Conservation (phyloP, 2,329 filamentous ascomycete genomes). For the Microsporum ferrugineum region DNA sequence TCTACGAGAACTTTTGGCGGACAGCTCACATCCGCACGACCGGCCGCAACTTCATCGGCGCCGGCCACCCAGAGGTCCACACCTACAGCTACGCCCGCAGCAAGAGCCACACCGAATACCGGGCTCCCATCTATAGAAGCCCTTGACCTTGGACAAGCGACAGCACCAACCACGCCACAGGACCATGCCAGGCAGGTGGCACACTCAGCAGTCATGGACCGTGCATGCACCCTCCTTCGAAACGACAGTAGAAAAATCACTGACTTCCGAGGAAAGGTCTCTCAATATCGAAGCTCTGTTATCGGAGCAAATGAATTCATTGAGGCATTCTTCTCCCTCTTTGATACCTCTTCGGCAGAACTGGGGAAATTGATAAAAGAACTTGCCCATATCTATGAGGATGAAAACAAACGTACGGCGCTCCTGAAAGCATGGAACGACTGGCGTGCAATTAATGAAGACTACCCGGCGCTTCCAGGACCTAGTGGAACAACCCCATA, state of each 20-base stretch:
- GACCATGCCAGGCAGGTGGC: conserved; percentile 70
- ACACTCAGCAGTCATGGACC: conserved; percentile 74
- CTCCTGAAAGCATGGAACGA: conserved; percentile 83
- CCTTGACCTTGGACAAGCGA: conserved; percentile 42
- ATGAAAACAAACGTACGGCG: conserved; percentile 58
- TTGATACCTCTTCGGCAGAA: conserved; percentile 67
- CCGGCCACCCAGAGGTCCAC: conserved; percentile 22
- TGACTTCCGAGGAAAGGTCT: conserved; percentile 69
- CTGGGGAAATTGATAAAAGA: conserved; percentile 85
- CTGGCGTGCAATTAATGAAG: conserved; percentile 91
- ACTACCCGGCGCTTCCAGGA: conserved; percentile 79
- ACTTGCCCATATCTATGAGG: conserved; percentile 84
- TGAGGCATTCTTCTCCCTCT: conserved; percentile 76
- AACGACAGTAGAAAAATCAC: conserved; percentile 64
- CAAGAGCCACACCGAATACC: conserved; percentile 10
- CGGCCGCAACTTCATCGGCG: conserved; percentile 36
- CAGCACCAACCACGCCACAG: conserved; percentile 46
- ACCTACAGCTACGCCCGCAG: conserved; percentile 20
- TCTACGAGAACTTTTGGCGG: conserved; percentile 75
- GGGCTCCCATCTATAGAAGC: conserved; percentile 37
- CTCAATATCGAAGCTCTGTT: conserved; percentile 59
- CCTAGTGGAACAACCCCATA: conserved; percentile 56
- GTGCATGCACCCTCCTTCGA: conserved; percentile 67
- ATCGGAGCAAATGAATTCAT: conserved; percentile 66
- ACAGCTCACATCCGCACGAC: conserved; percentile 52